Base-by-base conservation (phyloP, 495 filamentous ascomycete genomes). In the Annulohypoxylon moriforme region DNA sequence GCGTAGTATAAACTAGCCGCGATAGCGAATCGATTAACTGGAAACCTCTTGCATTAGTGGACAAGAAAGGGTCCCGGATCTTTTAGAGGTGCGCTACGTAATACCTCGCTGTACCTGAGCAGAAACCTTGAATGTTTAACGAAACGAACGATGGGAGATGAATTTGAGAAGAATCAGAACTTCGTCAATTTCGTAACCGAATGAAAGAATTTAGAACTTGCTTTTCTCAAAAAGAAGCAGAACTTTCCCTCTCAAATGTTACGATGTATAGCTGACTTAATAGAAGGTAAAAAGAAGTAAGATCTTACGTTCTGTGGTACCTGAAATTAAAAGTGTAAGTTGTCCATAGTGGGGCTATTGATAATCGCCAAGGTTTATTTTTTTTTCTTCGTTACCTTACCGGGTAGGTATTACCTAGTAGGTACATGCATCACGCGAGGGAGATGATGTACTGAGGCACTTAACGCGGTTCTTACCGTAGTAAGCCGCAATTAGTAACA, bases 1-100 rank as follows among this genome's bases (percentile, higher is more conserved):
- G 31, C 29, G 60, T 66, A 29, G 61, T 56, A 73, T 66, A 67
- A 24, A 47, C 66, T 69, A 73, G 36, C 55, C 20, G 47, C 40
- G 25, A 61, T 62, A 65, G 65, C 70, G 65, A 73, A 73, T 73
- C 60, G 68, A 60, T 50, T 56, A 18, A 59, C 65, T 62, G 70
- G 55, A 65, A 65, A 20, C 36, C 53, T 47, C 69, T 56, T 72
- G 69, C 69, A 72, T 72, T 72, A 72, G 69, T 68, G 60, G 56
- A 55, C 42, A 60, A 49, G 59, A 68, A 68, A 60, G 65, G 60
- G 64, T 68, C 64, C 64, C 70, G 65, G 64, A 60, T 64, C 47
- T 64, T 65, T 60, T 68, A 25, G 31, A 56, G 60, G 55, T 68
- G 69, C 64, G 56, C 65, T 73, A 73, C 70, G 70, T 73, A 73